These are phyloP conservation scores for Penicillium waksmanii DNA, from an alignment of 495 filamentous ascomycete genomes.

Conservation along the genomic window DNA sequence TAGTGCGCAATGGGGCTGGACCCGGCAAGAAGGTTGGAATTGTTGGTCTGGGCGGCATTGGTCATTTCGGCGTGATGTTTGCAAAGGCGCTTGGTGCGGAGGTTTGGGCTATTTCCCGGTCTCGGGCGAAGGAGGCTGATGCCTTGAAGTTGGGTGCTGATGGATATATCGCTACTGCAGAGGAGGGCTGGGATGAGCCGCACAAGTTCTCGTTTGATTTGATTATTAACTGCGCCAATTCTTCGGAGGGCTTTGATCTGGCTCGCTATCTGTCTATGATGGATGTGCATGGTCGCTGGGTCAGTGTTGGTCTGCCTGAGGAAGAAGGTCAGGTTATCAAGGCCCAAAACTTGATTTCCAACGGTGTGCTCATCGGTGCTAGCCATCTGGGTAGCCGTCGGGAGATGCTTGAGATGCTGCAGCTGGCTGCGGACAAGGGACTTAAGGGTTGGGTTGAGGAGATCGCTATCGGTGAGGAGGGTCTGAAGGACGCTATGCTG, in stretches of 20 bases:
- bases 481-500: constrained; percentile 67
- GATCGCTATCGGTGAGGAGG: constrained; percentile 70
- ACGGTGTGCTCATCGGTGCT: constrained; percentile 79
- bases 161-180: constrained; percentile 68
- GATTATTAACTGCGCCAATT: constrained; percentile 73
- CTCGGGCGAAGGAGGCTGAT: constrained; percentile 70
- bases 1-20: constrained; percentile 72
- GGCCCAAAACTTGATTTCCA: constrained; percentile 74
- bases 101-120: constrained; percentile 70
- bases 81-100: constrained; percentile 73
- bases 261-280: constrained; percentile 74
- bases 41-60: constrained; percentile 77
- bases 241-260: constrained; percentile 69
- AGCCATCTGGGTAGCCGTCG: constrained; percentile 80
- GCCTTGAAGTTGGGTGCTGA: constrained; percentile 71
- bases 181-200: constrained; percentile 65
- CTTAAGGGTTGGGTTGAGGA: constrained; percentile 83
- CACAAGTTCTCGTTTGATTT: constrained; percentile 68
- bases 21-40: constrained; percentile 83
- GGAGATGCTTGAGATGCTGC: constrained; percentile 83
- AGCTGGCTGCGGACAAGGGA: constrained; percentile 79
- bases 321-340: constrained; percentile 73
- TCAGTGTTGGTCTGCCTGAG: constrained; percentile 84
- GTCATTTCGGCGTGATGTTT: constrained; percentile 74
- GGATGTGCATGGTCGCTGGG: constrained; percentile 81